A percentile compares a stretch with the other conserved stretches of the same genome.
Evolutionary conservation across 495 filamentous ascomycete genomes (phyloP).

Genomic region (Penicillium desertorum): DNA sequence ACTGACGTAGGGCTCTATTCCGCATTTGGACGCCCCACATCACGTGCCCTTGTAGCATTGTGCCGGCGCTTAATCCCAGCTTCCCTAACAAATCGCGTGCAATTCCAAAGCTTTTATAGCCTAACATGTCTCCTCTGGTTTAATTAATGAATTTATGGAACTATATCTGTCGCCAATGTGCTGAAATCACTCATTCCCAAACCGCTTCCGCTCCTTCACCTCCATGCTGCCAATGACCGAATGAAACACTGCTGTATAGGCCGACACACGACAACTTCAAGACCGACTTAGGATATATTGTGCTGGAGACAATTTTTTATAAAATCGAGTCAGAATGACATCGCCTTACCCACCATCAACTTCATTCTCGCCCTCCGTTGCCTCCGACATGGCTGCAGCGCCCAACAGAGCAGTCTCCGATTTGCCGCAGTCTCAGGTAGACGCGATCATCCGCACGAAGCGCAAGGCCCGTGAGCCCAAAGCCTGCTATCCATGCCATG

Average conservation of each 20-base stretch:
- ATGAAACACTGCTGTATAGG: conserved; percentile 15
- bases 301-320: background rate
- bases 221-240: conserved; percentile 4
- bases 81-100: conserved; percentile 20
- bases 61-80: conserved; percentile 13
- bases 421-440: conserved; percentile 47
- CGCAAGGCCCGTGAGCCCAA: conserved; percentile 50
- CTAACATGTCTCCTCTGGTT: background rate
- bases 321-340: conserved; percentile 33
- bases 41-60: conserved; percentile 21
- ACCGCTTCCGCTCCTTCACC: background rate
- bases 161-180: background rate
- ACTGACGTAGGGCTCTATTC: conserved; percentile 21
- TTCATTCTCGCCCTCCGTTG: conserved; percentile 22
- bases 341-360: conserved; percentile 31
- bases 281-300: background rate
- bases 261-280: conserved; percentile 14
- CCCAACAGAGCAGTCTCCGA: conserved; percentile 39
- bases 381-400: conserved; percentile 30
- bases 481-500: conserved; percentile 72
- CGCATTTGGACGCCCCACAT: conserved; percentile 27
- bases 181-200: background rate
- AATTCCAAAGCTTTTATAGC: conserved; percentile 10
- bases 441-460: conserved; percentile 52
- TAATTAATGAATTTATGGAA: background rate